phyloP scores from a whole-genome alignment of 2,329 filamentous ascomycete species.

The Claviceps pusilla region DNA sequence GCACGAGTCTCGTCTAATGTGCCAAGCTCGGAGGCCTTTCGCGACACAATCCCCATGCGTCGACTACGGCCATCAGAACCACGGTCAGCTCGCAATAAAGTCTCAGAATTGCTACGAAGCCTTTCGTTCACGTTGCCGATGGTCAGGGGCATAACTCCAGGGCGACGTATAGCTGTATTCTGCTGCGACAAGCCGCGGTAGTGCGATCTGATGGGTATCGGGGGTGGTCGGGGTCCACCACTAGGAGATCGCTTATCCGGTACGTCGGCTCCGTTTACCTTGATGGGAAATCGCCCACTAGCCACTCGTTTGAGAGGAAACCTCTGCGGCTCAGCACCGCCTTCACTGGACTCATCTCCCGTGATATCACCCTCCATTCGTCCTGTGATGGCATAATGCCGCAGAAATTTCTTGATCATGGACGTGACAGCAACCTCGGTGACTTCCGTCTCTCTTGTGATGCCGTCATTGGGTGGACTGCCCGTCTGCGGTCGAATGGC shows the following conservation, averaged over 20 bases:
- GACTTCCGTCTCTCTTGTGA: slow-evolving; percentile 43
- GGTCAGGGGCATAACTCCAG: slow-evolving; percentile 55
- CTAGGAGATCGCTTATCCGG: slow-evolving; percentile 54
- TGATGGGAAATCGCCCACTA: slow-evolving; percentile 53
- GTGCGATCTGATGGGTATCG: slow-evolving; percentile 63
- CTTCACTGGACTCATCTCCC: slow-evolving; percentile 54
- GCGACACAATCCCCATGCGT: slow-evolving; percentile 50
- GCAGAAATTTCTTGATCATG: slow-evolving; percentile 47
- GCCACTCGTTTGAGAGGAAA: slow-evolving; percentile 47
- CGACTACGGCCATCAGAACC: slow-evolving; percentile 37
- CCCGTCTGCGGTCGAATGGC: slow-evolving; percentile 44
- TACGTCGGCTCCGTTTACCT: slow-evolving; percentile 59
- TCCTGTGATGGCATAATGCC: slow-evolving; percentile 35
- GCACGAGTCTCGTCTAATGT: slow-evolving; percentile 47
- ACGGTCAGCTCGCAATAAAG: slow-evolving; percentile 36
- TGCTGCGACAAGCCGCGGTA: slow-evolving; percentile 61
- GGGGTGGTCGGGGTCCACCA: slow-evolving; percentile 46
- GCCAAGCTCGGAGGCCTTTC: slow-evolving; percentile 43
- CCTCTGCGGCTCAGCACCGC: slow-evolving; percentile 58
- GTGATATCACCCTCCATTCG: slow-evolving; percentile 40
- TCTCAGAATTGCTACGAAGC: slow-evolving; percentile 50
- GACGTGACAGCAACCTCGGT: slow-evolving; percentile 44
- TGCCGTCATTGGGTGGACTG: slow-evolving; percentile 40
- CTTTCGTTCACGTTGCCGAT: slow-evolving; percentile 57
- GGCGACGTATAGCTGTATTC: slow-evolving; percentile 47